These are phyloP conservation scores for Salix brachista DNA, from an alignment of 345 rosid genomes.

Conservation along the genomic window DNA sequence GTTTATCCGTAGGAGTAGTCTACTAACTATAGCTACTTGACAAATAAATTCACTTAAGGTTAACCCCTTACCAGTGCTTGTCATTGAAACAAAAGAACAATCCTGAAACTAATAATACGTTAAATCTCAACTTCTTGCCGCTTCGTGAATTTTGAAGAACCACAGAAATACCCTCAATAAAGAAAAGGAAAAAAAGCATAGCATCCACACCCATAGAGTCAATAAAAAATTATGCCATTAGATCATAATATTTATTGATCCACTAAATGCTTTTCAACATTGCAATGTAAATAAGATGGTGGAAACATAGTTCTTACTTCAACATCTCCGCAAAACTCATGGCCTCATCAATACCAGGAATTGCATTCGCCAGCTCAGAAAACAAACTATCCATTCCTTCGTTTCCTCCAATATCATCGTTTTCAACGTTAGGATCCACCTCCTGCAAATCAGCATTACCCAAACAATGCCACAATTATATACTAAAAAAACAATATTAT, in stretches of 20 bases:
- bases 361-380: slow-evolving; percentile 90
- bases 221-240: not conserved
- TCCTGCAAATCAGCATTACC: slow-evolving; percentile 41
- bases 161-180: not conserved
- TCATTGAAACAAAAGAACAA: not conserved
- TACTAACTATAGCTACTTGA: not conserved
- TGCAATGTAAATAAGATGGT: not conserved
- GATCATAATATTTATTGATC: not conserved
- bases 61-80: not conserved
- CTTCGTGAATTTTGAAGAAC: not conserved
- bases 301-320: slow-evolving; percentile 45
- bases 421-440: slow-evolving; percentile 96
- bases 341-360: slow-evolving; percentile 98
- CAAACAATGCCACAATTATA: not conserved
- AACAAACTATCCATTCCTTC: slow-evolving; percentile 92
- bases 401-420: slow-evolving; percentile 56
- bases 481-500: not conserved
- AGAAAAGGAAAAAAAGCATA: not conserved
- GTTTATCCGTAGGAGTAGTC: not conserved
- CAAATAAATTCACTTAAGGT: not conserved
- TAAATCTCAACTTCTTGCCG: not conserved
- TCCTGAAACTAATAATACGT: not conserved
- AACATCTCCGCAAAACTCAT: slow-evolving; percentile 99
- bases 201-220: not conserved
- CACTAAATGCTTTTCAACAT: not conserved